Base-by-base conservation (phyloP, 306 rosid genomes). In the Fragaria iinumae region DNA sequence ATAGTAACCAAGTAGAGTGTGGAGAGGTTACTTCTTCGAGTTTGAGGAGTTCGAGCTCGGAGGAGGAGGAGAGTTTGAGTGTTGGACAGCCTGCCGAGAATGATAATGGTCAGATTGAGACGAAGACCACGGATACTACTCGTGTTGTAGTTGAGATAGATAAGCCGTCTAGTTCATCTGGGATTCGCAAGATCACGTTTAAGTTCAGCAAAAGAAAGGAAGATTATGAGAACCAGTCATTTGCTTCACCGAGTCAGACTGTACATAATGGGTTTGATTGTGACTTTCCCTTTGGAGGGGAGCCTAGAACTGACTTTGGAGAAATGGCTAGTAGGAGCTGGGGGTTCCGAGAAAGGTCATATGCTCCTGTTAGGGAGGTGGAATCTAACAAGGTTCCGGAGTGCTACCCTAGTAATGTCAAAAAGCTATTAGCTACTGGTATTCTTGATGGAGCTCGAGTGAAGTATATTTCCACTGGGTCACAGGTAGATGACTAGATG, bases 381-480 rank as follows among this genome's bases (percentile, higher is more conserved):
- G 89, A 88, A 81, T 87, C 88, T 17, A 90, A 82, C 81, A 89
- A 92, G 83, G 89, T 89, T 36, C 89, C 89, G 16, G 86, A 72
- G 65, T 75, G 57, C 85, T 89, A 84, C 66, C 99, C 97, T 43
- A 82, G 90, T 6, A 95, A 95, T 90, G 99, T 95, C 44, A 95
- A 95, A 71, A 95, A 95, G 86, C 92, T 95, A 10, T 77, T 95
- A 63, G 83, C 91, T 68, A 92, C 97, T 23, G 97, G 99, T 75
- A 95, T 95, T 72, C 97, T 95, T 74, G 93, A 96, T 48, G 98
- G 98, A 75, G 99, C 98, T 78, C 69, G 80, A 45, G 99, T 96
- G 82, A 93, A 89, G 77, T 96, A 96, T 80, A 76, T 88, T 43
- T 88, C 88, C 84, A 83, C 85, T 38, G 75, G 93, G 0, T 75